Evolutionary conservation across 805 yeast species (phyloP), one percentile per base, ranked within the genome.

Genomic region (Candida vaughaniae): DNA sequence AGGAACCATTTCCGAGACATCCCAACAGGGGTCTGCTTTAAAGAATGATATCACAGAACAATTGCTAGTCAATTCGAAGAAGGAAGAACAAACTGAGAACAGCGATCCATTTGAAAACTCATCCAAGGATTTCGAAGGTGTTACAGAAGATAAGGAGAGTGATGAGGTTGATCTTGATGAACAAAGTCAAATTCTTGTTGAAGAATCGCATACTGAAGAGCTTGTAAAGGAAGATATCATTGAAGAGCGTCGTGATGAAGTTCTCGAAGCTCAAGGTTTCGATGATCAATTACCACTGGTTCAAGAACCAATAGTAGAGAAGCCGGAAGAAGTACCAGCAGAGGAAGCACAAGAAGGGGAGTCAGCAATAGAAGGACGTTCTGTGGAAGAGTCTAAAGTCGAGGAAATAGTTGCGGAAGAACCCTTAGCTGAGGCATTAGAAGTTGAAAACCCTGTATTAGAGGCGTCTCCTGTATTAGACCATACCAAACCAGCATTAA

Each of bases 41-140:
- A 37, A 32, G 23, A 18, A 32, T 19, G 41, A 37, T 16, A 37
- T 43, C 3, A 48, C 50, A n/a, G 51, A 43, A 41, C 39, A 39
- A 22, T 41, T 35, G 34, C 10, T 44, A 38, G 42, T 42, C 34
- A 38, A 39, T 36, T n/a, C n/a, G n/a, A n/a, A n/a, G n/a, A 22
- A 22, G 23, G 7, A 8, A 22, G 7, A 10, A 10, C 10, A 7
- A 7, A 22, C 23, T 10, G 10, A 22, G 23, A 8, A 7, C 7
- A 10, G 10, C 7, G 23, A 22, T 22, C 10, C 23, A 22, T 22
- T 22, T 22, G 10, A 22, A 8, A 10, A 22, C 10, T 7, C 10
- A 22, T 7, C 23, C 7, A 22, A 22, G 10, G n/a, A n/a, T n/a
- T n/a, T n/a, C n/a, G n/a, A 27, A 8, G 29, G 6, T 22, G 29